Base-by-base conservation (phyloP, 495 filamentous ascomycete genomes). In the Aspergillus cristatus region DNA sequence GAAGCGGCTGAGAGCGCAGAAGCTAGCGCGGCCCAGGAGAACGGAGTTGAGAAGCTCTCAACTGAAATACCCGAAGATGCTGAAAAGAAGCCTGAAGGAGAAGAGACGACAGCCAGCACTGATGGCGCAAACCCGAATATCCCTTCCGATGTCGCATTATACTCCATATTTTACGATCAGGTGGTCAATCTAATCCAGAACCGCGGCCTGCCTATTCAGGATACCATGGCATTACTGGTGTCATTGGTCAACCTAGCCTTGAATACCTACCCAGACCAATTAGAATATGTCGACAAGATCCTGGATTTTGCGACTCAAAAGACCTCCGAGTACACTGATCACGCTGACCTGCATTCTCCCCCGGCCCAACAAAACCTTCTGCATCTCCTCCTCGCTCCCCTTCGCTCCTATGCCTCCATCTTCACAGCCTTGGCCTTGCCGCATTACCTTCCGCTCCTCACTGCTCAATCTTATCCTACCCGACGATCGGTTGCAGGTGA, bases 151-250 rank as follows among this genome's bases (percentile, higher is more conserved):
- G 76, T 94, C 35, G 90, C 82, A 58, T 75, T 98, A 7, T 98
- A 96, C 61, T 88, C 95, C 61, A 88, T 97, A 31, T 98, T 98
- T 65, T 94, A 95, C 54, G 84, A 93, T 32, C 91, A 98, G 53
- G 93, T 97, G 36, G 81, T 88, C 44, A 87, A 86, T 50, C 71
- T 98, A 31, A 88, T 97, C 45, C 86, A 85, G 58, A 81, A 82
- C 13, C 88, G 95, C 50, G 79, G 85, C 45, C 69, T 98, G 39
- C 81, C 87, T 3, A 94, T 98, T 37, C 86, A 94, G 57, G 91
- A 98, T 58, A 94, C 84, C 14, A 91, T 90, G 46, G 91, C 88
- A 10, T 67, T 97, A 18, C 70, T 95, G 25, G 89, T 93, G 16
- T 98, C 91, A 5, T 72, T 98, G 25, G 76, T 84, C 11, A 96